Evolutionary conservation across 208 protist species (phyloP).

Genomic region (Trypanosoma caninum): DNA sequence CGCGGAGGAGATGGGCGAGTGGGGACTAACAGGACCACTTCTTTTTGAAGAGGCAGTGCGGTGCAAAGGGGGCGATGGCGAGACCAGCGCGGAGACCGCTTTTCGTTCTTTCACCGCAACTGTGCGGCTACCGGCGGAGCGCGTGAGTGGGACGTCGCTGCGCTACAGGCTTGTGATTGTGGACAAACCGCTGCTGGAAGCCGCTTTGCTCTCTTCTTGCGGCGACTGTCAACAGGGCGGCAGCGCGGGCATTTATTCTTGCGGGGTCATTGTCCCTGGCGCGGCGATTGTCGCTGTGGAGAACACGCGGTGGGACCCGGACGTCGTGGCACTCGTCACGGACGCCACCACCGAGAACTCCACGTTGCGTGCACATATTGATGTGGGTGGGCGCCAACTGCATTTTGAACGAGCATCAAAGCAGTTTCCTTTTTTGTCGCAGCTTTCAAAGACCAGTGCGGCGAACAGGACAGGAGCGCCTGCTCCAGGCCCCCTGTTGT

Average conservation of each 20-base stretch:
- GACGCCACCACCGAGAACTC: background rate
- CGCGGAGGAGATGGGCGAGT: slow-evolving; percentile 35
- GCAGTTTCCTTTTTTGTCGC: slow-evolving; percentile 53
- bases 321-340: slow-evolving; percentile 10
- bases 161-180: slow-evolving; percentile 23
- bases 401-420: slow-evolving; percentile 38
- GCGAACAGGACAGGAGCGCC: background rate
- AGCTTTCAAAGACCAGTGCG: slow-evolving; percentile 16
- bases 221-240: background rate
- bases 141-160: background rate
- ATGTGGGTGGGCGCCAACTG: slow-evolving; percentile 13
- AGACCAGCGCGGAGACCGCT: background rate
- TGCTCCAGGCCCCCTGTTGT: slow-evolving; percentile 39
- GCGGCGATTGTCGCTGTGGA: slow-evolving; percentile 55
- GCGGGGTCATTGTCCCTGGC: background rate
- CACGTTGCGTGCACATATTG: slow-evolving; percentile 2
- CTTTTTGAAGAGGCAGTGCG: slow-evolving; percentile 12
- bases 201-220: slow-evolving; percentile 1
- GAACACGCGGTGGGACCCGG: slow-evolving; percentile 26
- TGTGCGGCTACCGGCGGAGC: background rate
- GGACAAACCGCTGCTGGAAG: slow-evolving; percentile 14
- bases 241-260: background rate
- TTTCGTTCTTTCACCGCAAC: slow-evolving; percentile 4
- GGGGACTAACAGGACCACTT: slow-evolving; percentile 41
- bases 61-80: background rate